Evolutionary conservation across 179 eudicot species (phyloP).

Genomic region (Spinacia oleracea): DNA sequence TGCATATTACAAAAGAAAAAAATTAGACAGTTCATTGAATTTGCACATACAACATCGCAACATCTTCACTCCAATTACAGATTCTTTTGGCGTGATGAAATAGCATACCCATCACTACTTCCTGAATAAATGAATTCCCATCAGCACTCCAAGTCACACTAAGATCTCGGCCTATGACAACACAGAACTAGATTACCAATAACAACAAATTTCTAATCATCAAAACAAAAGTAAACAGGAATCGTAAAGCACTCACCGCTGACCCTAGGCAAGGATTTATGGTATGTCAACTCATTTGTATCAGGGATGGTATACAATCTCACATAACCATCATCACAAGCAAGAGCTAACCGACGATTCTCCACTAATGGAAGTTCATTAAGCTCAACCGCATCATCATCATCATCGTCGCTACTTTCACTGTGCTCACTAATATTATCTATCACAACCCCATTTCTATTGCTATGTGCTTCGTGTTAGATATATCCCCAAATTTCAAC

Average conservation of each 20-base stretch:
- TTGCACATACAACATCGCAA: neutral
- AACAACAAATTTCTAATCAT: neutral
- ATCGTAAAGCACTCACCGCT: constrained; percentile 69
- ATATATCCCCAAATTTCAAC: neutral
- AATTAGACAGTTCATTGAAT: neutral
- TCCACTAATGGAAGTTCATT: constrained; percentile 34
- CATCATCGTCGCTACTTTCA: constrained; percentile 61
- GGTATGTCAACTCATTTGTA: constrained; percentile 50
- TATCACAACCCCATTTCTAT: constrained; percentile 40
- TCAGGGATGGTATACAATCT: constrained; percentile 61
- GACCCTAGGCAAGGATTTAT: constrained; percentile 78
- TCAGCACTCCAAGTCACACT: constrained; percentile 90
- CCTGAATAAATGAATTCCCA: constrained; percentile 72
- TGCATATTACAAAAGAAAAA: constrained; percentile 31
- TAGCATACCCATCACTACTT: constrained; percentile 91
- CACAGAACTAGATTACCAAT: neutral
- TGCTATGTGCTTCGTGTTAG: constrained; percentile 26
- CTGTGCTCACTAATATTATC: constrained; percentile 37
- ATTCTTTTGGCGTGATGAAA: neutral
- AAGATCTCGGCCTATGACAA: constrained; percentile 50
- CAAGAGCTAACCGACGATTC: constrained; percentile 60
- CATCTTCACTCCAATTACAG: neutral
- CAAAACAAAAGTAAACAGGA: neutral
- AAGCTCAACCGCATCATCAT: constrained; percentile 44
- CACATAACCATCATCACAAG: constrained; percentile 95